Base-by-base conservation (phyloP, 306 rosid genomes). In the Lablab purpureus region DNA sequence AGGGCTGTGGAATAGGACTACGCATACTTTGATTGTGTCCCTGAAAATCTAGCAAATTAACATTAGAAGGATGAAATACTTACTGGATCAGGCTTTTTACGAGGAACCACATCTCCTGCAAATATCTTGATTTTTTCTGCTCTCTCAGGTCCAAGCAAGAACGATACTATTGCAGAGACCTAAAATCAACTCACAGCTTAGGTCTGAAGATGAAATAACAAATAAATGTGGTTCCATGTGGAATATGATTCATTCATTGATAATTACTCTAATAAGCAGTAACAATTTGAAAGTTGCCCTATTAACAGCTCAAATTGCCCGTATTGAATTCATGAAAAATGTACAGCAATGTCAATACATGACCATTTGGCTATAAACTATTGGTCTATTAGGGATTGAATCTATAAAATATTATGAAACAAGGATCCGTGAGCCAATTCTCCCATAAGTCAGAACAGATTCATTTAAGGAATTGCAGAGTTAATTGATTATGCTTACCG, bases 81-180 rank as follows among this genome's bases (percentile, higher is more conserved):
- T 89, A 95, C 98, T 2, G 99, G 99, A 85, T 95, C 99, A 77
- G 99, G 99, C 94, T 95, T 93, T 89, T 95, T 95, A 47, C 91
- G 93, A 32, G 98, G 98, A 86, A 95, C 99, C 58, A 92, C 99
- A 60, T 95, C 99, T 83, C 99, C 99, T 2, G 99, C 99, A 71
- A 95, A 95, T 81, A 95, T 95, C 86, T 89, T 49, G 78, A 95
- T 95, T 73, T 95, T 89, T 84, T 89, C 96, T 46, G 99, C 99
- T 69, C 96, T 85, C 82, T 88, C 87, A 34, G 97, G 93, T 80
- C 99, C 98, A 71, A 95, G 83, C 82, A 95, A 87, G 89, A 69
- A 90, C 25, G 95, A 87, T 74, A 95, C 99, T 86, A 95, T 95
- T 46, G 99, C 98, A 71, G 99, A 93, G 68, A 95, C 99, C 99